A percentile compares a stretch with the other conserved stretches of the same genome.
Evolutionary conservation across 192 early-diverging fungal genomes (phyloP).

Genomic region (Dispira simplex): DNA sequence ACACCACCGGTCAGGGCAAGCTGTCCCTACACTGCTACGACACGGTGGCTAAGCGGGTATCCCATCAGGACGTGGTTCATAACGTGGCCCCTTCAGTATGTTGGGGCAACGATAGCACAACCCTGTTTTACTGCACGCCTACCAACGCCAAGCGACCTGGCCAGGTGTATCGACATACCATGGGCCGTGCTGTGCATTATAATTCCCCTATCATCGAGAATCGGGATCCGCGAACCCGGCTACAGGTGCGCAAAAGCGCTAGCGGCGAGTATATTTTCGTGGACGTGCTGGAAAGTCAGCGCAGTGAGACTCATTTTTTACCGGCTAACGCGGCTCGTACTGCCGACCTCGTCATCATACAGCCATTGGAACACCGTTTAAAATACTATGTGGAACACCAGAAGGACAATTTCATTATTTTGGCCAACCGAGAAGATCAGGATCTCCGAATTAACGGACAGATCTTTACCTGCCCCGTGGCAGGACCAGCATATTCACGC

Average conservation of each 20-base stretch:
- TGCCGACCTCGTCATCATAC: neutral
- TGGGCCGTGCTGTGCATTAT: neutral
- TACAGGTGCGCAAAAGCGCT: neutral
- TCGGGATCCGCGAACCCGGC: no score
- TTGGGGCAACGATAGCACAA: conserved; percentile 6
- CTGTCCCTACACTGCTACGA: conserved; percentile 11
- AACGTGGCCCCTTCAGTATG: conserved; percentile 4
- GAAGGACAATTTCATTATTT: neutral
- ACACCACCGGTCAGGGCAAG: conserved; percentile 5
- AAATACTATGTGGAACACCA: conserved; percentile 9
- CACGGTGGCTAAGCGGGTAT: neutral
- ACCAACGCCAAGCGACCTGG: conserved; percentile 4
- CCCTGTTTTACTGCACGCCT: conserved; percentile 5
- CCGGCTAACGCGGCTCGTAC: neutral
- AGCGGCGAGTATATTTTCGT: conserved; percentile 2
- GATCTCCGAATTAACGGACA: conserved; percentile 9
- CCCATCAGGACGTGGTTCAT: conserved; percentile 3
- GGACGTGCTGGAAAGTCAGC: neutral
- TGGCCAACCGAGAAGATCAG: neutral
- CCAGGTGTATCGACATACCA: conserved; percentile 8
- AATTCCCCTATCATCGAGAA: conserved; percentile 4
- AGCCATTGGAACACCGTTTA: conserved; percentile 4
- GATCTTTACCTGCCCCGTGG: conserved; percentile 4
- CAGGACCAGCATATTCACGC: neutral
- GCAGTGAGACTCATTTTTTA: neutral